Conservation (phyloP, 495 filamentous ascomycete genomes). For the Friedmanniomyces endolithicus region DNA sequence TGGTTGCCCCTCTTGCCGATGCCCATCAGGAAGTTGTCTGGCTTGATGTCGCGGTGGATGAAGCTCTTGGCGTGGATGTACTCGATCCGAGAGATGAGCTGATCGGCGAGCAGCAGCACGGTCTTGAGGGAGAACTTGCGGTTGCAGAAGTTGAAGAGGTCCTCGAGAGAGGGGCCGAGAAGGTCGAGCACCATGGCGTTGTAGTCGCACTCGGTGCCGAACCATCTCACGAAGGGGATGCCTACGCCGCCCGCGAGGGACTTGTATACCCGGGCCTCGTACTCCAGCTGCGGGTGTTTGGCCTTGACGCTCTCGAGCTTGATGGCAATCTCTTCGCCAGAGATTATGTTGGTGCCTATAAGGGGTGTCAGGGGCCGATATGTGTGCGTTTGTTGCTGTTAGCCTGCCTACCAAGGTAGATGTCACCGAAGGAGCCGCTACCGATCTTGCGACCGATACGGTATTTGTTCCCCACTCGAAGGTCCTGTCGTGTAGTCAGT, state of each 20-base stretch:
- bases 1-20: constrained; percentile 99
- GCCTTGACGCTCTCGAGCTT: constrained; percentile 99
- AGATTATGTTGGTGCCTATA: constrained; percentile 96
- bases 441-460: constrained; percentile 99
- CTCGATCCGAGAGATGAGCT: constrained; percentile 98
- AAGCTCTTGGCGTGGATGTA: constrained; percentile 99
- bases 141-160: constrained; percentile 99
- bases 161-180: constrained; percentile 92
- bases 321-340: constrained; percentile 98
- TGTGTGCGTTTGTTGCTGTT: background rate
- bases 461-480: constrained; percentile 99
- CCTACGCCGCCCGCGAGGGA: constrained; percentile 96
- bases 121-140: constrained; percentile 99
- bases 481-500: constrained; percentile 50
- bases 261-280: constrained; percentile 99
- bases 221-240: constrained; percentile 99
- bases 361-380: constrained; percentile 15
- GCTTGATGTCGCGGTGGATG: constrained; percentile 99
- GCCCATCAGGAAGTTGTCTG: constrained; percentile 99
- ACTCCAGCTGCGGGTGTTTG: constrained; percentile 98
- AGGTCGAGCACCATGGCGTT: constrained; percentile 99
- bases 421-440: constrained; percentile 96
- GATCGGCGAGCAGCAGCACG: constrained; percentile 93
- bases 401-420: constrained; percentile 68
- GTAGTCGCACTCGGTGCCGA: constrained; percentile 99